Base-by-base conservation (phyloP, 345 rosid genomes). In the Pelargonium nanum region DNA sequence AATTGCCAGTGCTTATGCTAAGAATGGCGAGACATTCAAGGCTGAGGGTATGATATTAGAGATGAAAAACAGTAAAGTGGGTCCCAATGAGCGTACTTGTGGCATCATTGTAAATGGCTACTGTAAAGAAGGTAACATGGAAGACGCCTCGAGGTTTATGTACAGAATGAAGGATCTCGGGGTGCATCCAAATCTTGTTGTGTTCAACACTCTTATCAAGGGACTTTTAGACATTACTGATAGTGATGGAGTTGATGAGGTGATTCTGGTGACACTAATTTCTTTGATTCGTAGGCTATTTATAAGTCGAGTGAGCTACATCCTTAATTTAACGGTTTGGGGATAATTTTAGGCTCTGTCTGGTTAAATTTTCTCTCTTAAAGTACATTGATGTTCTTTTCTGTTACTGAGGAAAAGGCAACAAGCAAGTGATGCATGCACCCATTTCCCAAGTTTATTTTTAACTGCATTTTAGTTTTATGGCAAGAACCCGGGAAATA, bases 201-300 rank as follows among this genome's bases (percentile, higher is more conserved):
- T 92, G 56, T 89, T 89, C 76, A 92, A 92, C 68, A 74, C 88
- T 57, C 86, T 89, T 26, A 78, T 92, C 65, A 89, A 92, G 72
- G 98, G 95, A 55, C 87, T 83, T 76, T 85, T 89, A 13, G 78
- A 78, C 58, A 63, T 53, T 57, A 75, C 70, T 0, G 89, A 89
- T 56, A 79, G 80, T 20, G 72, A 78, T 51, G 95, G 98, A 61
- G 95, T 89, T 48, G 85, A 86, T 21, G 86, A 86, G 91, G 97
- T 91, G 55, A 74, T 75, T 57, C 57, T 56, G 54, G 32, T 4
- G 28, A 57, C 53, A 44, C 6, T 54, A 48, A 61, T 26, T 15
- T 62, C 32, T 48, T 58, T 20, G 25, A 44, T 24, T 23, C 30
- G 19, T 54, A 61, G 28, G n/a, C n/a, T n/a, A n/a, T n/a, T n/a